These are phyloP conservation scores for Neurospora sp. DNA, from an alignment of 495 filamentous ascomycete species.

Conservation along the genomic window DNA sequence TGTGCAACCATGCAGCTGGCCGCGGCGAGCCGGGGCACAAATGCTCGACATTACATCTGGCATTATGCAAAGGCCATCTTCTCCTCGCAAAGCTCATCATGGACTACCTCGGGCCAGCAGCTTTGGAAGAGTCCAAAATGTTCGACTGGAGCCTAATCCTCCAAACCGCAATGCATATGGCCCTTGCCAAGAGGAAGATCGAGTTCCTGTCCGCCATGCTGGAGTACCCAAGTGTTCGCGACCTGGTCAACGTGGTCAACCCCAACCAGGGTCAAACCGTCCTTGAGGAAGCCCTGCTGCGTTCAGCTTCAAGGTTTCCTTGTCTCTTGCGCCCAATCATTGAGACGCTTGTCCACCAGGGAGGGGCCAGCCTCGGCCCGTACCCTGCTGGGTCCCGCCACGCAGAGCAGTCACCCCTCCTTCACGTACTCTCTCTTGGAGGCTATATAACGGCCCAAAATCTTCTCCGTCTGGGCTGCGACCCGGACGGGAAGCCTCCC, in stretches of 20 bases:
- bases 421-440: neutral
- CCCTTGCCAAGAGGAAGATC: neutral
- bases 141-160: neutral
- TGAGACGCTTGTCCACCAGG: neutral
- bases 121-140: neutral
- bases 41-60: neutral
- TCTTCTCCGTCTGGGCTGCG: neutral
- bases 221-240: neutral
- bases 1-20: neutral
- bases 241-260: neutral
- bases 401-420: neutral
- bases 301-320: neutral
- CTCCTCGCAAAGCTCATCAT: neutral
- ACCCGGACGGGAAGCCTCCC: neutral
- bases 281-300: neutral
- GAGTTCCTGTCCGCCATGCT: neutral
- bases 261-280: neutral
- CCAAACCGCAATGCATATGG: neutral
- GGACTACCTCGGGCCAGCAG: neutral
- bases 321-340: neutral
- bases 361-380: neutral
- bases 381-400: neutral
- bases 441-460: neutral
- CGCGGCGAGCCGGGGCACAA: neutral
- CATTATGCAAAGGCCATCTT: neutral